These are phyloP conservation scores for Verruconis gallopava DNA, from an alignment of 2,329 filamentous ascomycete species.

Conservation along the genomic window DNA sequence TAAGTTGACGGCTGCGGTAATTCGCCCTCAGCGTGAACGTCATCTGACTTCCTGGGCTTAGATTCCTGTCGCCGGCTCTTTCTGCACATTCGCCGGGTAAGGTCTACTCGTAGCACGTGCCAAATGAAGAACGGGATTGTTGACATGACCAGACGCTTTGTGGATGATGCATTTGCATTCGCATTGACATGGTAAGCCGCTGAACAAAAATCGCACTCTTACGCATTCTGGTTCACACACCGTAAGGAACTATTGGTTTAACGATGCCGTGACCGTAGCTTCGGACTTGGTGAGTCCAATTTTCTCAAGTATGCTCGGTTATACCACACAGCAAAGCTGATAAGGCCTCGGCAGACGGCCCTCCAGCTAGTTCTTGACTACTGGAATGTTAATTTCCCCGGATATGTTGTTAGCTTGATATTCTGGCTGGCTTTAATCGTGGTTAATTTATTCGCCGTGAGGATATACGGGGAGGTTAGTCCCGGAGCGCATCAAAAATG, in stretches of 20 bases:
- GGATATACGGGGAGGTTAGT: background rate
- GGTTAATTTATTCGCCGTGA: too few relatives aligned
- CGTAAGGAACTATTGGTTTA: too few relatives aligned
- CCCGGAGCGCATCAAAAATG: background rate
- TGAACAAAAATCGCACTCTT: constrained; percentile 63
- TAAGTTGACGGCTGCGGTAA: constrained; percentile 65
- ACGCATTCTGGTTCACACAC: constrained; percentile 61
- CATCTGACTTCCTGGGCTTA: constrained; percentile 64
- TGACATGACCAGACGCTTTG: constrained; percentile 52
- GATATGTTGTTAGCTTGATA: too few relatives aligned
- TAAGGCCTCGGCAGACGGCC: too few relatives aligned
- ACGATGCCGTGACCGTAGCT: constrained; percentile 10
- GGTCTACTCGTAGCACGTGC: constrained; percentile 35
- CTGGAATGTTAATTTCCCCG: too few relatives aligned
- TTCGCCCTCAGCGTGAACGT: constrained; percentile 62
- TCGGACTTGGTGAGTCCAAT: constrained; percentile 18
- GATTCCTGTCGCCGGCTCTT: constrained; percentile 44
- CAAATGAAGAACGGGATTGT: constrained; percentile 37
- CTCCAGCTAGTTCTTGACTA: too few relatives aligned
- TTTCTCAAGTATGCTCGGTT: too few relatives aligned
- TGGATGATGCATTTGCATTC: constrained; percentile 47
- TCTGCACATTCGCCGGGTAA: constrained; percentile 61
- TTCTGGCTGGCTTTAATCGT: too few relatives aligned
- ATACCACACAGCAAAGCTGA: too few relatives aligned
- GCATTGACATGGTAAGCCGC: constrained; percentile 43